A percentile compares a stretch with the other conserved stretches of the same genome.
These are phyloP conservation scores for Fusarium dimerum DNA, from an alignment of 2,329 filamentous ascomycete species.

Conservation along the genomic window DNA sequence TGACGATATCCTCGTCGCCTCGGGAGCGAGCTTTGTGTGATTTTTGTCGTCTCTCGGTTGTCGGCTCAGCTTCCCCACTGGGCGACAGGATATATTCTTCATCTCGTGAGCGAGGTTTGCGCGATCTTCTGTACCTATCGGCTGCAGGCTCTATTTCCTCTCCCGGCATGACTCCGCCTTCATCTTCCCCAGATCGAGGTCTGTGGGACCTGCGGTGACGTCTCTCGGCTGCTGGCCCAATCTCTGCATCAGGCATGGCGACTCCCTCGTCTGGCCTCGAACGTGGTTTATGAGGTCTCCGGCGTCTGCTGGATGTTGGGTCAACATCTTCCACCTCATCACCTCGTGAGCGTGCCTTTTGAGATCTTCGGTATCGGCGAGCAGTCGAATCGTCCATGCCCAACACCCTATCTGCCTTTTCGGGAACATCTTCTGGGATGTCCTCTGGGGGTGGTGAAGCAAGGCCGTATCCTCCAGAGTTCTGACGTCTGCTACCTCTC, in stretches of 20 bases:
- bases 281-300: background rate
- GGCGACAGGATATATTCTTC: constrained; percentile 8
- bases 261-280: constrained; percentile 7
- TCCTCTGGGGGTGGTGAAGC: constrained; percentile 74
- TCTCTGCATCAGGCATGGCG: no score
- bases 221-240: background rate
- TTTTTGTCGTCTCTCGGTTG: constrained; percentile 36
- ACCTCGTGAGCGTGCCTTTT: background rate
- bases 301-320: background rate
- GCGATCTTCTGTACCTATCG: background rate
- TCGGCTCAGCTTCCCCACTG: background rate
- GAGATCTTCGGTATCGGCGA: background rate
- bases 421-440: constrained; percentile 59
- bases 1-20: constrained; percentile 47
- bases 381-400: constrained; percentile 50
- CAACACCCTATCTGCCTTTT: constrained; percentile 78
- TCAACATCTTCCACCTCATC: background rate
- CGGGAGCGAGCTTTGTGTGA: constrained; percentile 42
- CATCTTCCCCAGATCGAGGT: constrained; percentile 25
- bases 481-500: constrained; percentile 62
- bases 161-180: background rate
- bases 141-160: background rate
- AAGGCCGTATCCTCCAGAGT: constrained; percentile 67
- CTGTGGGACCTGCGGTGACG: constrained; percentile 50
- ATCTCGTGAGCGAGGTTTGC: background rate